These are phyloP conservation scores for Candida glaebosa DNA, from an alignment of 805 yeast species.

Conservation along the genomic window DNA sequence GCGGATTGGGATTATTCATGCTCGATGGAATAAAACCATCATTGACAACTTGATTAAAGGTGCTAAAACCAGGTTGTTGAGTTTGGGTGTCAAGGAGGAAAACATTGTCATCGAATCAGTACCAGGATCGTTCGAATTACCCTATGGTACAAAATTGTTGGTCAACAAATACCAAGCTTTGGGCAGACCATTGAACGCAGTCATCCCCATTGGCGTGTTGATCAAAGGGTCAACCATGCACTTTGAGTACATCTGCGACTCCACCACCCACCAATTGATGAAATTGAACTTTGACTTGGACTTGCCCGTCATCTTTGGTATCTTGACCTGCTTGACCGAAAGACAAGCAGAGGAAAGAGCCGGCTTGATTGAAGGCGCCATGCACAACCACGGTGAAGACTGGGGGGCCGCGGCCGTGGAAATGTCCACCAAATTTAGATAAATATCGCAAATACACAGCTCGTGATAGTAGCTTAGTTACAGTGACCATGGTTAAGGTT, in stretches of 20 bases:
- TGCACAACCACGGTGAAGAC: constrained; percentile 96
- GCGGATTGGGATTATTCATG: constrained; percentile 85
- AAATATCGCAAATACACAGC: neutral
- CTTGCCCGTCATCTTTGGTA: constrained; percentile 88
- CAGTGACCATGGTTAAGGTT: too few species aligned
- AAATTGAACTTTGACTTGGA: constrained; percentile 62
- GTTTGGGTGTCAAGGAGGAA: constrained; percentile 68
- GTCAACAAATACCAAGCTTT: constrained; percentile 39
- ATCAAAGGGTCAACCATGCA: constrained; percentile 98
- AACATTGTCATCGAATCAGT: constrained; percentile 81
- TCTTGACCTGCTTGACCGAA: constrained; percentile 88
- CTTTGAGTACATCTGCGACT: constrained; percentile 93
- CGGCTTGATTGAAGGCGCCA: constrained; percentile 67
- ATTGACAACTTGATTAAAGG: constrained; percentile 81
- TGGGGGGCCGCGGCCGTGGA: constrained; percentile 99
- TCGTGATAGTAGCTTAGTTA: too few species aligned
- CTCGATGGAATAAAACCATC: constrained; percentile 86
- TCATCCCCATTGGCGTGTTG: constrained; percentile 90
- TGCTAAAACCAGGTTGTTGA: constrained; percentile 55
- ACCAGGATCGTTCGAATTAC: constrained; percentile 94
- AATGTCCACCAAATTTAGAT: constrained; percentile 52
- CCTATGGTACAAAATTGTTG: constrained; percentile 66
- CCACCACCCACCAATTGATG: constrained; percentile 85
- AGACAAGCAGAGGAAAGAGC: constrained; percentile 93
- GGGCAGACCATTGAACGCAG: constrained; percentile 66